Conservation (phyloP, 192 early-diverging fungal genomes). For the Backusella macrospora region DNA sequence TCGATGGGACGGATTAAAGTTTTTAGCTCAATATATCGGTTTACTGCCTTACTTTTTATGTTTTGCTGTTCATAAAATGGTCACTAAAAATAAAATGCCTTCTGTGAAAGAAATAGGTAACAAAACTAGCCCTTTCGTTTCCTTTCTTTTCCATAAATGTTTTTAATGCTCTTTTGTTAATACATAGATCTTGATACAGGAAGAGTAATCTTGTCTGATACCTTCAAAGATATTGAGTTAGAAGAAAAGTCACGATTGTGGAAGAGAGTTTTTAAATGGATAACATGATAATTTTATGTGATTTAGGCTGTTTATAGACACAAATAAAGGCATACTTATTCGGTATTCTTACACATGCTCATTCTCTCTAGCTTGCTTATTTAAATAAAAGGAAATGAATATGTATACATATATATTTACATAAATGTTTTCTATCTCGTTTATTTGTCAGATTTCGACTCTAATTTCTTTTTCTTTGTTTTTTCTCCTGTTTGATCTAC, state of each 20-base stretch:
- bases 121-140: neutral
- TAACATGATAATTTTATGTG: neutral
- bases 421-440: neutral
- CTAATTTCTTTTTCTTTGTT: neutral
- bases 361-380: too few species aligned
- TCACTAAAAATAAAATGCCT: slow-evolving; percentile 49
- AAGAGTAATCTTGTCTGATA: slow-evolving; percentile 15
- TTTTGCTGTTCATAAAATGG: slow-evolving; percentile 62
- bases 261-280: neutral
- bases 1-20: slow-evolving; percentile 50
- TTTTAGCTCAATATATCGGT: slow-evolving; percentile 63
- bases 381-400: too few species aligned
- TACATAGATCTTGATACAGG: slow-evolving; percentile 31
- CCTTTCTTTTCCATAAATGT: neutral
- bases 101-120: slow-evolving; percentile 61
- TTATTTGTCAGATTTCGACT: neutral
- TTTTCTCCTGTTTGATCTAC: slow-evolving; percentile 1
- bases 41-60: slow-evolving; percentile 60
- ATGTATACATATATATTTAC: neutral
- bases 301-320: too few species aligned
- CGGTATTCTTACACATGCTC: too few species aligned
- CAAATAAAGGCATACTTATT: too few species aligned
- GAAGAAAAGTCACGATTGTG: neutral
- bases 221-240: slow-evolving; percentile 9
- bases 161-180: neutral